A percentile compares a stretch with the other conserved stretches of the same genome.
Evolutionary conservation across 345 rosid genomes (phyloP).

Genomic region (Luvunga scandens): DNA sequence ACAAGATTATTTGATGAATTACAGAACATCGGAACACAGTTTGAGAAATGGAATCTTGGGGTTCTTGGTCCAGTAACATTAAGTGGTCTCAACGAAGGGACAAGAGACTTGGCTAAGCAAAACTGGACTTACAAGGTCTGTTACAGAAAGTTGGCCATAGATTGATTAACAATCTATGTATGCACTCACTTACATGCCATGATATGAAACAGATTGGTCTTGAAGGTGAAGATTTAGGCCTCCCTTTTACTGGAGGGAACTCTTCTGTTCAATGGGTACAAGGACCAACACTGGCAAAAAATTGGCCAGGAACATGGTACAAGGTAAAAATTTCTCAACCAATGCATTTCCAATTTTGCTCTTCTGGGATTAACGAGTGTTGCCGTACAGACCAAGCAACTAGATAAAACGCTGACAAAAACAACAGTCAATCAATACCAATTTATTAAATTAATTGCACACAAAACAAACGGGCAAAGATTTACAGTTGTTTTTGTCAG

Average conservation of each 20-base stretch:
- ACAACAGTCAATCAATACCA: too few species aligned
- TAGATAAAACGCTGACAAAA: too few species aligned
- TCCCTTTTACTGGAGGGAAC: conserved; percentile 57
- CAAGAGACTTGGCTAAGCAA: conserved; percentile 75
- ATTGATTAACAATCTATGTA: not conserved
- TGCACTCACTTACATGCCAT: not conserved
- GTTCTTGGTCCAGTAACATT: conserved; percentile 79
- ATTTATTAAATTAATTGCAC: too few species aligned
- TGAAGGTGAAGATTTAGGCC: conserved; percentile 64
- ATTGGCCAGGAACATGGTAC: conserved; percentile 89
- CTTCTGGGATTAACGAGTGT: not conserved
- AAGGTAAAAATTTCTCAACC: conserved; percentile 40
- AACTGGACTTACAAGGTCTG: conserved; percentile 95
- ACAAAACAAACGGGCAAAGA: too few species aligned
- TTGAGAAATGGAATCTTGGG: conserved; percentile 83
- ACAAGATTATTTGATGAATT: not conserved
- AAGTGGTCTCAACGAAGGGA: conserved; percentile 71
- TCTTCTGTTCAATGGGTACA: conserved; percentile 72
- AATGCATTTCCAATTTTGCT: not conserved
- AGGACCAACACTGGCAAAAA: conserved; percentile 50
- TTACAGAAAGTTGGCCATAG: conserved; percentile 3
- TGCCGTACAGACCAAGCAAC: too few species aligned
- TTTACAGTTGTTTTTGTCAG: too few species aligned
- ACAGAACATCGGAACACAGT: conserved; percentile 87
- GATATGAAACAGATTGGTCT: conserved; percentile 54